Percentiles rank a stretch among this genome's conserved stretches.
These are phyloP conservation scores for Mortierella sp. DNA, from an alignment of 371 early-diverging fungal species.

Conservation along the genomic window DNA sequence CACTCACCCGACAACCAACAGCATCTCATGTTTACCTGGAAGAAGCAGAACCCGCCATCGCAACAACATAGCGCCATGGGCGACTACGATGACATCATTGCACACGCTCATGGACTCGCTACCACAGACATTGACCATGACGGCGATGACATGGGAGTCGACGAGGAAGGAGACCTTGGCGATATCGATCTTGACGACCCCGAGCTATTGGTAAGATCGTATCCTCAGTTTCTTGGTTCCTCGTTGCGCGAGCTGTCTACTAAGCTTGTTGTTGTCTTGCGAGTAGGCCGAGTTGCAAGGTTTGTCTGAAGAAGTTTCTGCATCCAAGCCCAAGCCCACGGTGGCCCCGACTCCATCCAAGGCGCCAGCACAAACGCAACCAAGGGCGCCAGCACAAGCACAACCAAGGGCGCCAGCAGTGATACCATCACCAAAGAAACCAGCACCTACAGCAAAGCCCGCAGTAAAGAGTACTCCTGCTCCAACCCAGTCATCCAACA, in stretches of 20 bases:
- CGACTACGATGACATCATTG: constrained; percentile 44
- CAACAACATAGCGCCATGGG: constrained; percentile 5
- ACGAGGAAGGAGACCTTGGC: constrained; percentile 57
- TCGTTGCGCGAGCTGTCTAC: too few relatives aligned
- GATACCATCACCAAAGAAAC: neutral
- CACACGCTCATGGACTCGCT: constrained; percentile 42
- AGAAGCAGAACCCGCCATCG: constrained; percentile 53
- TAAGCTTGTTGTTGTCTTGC: neutral
- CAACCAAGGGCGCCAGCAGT: constrained; percentile 12
- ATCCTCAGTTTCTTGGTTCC: neutral
- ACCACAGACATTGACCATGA: constrained; percentile 32
- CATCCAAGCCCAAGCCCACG: constrained; percentile 20
- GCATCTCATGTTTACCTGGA: constrained; percentile 48
- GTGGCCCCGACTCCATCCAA: constrained; percentile 7
- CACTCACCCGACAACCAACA: neutral
- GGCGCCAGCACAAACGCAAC: constrained; percentile 7
- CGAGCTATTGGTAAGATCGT: constrained; percentile 53
- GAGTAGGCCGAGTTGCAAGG: constrained; percentile 49
- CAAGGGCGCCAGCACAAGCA: constrained; percentile 10
- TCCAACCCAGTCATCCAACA: neutral
- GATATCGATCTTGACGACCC: constrained; percentile 69
- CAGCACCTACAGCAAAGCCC: constrained; percentile 8
- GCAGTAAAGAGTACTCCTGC: constrained; percentile 1
- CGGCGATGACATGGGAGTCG: constrained; percentile 43
- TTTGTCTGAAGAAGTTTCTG: constrained; percentile 32